phyloP scores from a whole-genome alignment of 2,329 filamentous ascomycete species.

The Monascus ruber region DNA sequence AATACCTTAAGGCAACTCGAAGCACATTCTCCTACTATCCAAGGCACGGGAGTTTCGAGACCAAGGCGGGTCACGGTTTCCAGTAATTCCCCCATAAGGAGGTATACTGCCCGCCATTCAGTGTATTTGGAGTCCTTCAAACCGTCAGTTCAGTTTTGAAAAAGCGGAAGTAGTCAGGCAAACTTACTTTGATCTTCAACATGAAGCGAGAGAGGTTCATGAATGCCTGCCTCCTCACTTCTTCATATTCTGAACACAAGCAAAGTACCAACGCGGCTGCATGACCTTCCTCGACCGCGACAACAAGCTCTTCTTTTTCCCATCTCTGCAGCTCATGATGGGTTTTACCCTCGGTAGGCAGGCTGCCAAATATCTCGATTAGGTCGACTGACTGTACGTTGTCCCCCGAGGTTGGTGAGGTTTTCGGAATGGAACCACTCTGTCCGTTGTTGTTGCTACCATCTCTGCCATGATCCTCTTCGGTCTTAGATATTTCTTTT shows the following conservation, averaged over 20 bases:
- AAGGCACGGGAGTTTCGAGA: constrained; percentile 52
- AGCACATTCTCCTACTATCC: constrained; percentile 65
- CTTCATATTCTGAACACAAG: constrained; percentile 60
- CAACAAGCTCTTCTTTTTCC: constrained; percentile 64
- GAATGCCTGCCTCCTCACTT: constrained; percentile 65
- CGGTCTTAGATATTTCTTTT: constrained; percentile 3
- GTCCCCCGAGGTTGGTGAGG: constrained; percentile 1
- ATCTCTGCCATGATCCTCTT: constrained; percentile 5
- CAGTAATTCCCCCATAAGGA: constrained; percentile 66
- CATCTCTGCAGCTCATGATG: constrained; percentile 46
- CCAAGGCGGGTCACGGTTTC: constrained; percentile 57
- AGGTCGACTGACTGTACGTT: constrained; percentile 32
- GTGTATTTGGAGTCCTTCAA: constrained; percentile 54
- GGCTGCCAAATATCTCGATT: constrained; percentile 41
- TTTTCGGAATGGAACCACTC: neutral
- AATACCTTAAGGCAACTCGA: constrained; percentile 58
- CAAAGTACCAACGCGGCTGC: constrained; percentile 60
- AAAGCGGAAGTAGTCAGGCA: neutral
- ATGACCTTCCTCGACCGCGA: constrained; percentile 67
- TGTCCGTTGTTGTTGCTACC: constrained; percentile 8
- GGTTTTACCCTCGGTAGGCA: constrained; percentile 35
- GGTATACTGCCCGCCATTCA: constrained; percentile 66
- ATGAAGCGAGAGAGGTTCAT: constrained; percentile 31
- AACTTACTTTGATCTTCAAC: constrained; percentile 35
- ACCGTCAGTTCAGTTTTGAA: constrained; percentile 11